phyloP scores from a whole-genome alignment of 2,329 filamentous ascomycete genomes.

The Xylariales sp. region DNA sequence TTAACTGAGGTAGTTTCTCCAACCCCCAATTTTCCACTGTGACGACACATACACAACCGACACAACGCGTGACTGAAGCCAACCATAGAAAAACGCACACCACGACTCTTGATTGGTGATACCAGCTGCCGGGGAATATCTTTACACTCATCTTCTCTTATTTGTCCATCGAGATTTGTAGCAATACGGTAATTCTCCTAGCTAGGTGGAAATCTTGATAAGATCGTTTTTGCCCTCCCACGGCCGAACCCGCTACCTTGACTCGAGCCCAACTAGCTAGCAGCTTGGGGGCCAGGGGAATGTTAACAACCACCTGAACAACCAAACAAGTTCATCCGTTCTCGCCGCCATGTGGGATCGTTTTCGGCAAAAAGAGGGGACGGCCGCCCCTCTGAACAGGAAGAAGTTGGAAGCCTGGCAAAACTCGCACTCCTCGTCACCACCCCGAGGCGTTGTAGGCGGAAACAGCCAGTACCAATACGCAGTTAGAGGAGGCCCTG shows the following conservation, averaged over 20 bases:
- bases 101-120: background rate
- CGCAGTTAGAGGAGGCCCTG: constrained; percentile 52
- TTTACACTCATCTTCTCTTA: background rate
- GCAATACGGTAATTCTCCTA: background rate
- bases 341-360: constrained; percentile 53
- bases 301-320: constrained; percentile 2
- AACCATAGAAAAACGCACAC: too few species aligned
- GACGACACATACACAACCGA: too few species aligned
- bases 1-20: too few species aligned
- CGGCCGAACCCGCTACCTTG: constrained; percentile 30
- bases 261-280: background rate
- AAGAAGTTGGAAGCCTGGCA: constrained; percentile 52
- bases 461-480: constrained; percentile 53
- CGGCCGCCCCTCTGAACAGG: constrained; percentile 40
- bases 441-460: constrained; percentile 43
- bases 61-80: too few species aligned
- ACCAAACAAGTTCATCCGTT: constrained; percentile 22
- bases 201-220: background rate
- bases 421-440: constrained; percentile 43
- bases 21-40: too few species aligned
- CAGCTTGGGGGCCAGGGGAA: constrained; percentile 19
- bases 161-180: background rate
- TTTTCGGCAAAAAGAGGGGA: constrained; percentile 47
- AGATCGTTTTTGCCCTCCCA: background rate
- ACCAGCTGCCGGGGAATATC: background rate